A percentile compares a stretch with the other conserved stretches of the same genome.
Conservation (phyloP, 352 stramenopile genomes). For the Aphanomyces astaci region DNA sequence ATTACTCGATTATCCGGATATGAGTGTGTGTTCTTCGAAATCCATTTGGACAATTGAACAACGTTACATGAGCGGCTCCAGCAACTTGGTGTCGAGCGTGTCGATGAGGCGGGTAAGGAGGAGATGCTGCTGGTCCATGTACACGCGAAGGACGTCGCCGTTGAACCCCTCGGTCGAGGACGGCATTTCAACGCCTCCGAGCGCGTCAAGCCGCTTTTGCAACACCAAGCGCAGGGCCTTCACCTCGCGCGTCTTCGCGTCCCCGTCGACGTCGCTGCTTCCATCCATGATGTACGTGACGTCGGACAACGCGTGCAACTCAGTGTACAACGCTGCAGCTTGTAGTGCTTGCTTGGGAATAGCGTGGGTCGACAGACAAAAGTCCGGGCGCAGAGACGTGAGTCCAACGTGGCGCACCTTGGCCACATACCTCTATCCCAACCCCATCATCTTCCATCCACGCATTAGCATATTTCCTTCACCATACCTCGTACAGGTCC, state of each 20-base stretch:
- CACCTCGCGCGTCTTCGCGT: not conserved
- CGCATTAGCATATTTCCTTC: not conserved
- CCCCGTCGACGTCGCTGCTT: no score
- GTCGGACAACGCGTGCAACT: not conserved
- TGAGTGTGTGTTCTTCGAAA: not conserved
- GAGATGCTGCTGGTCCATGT: constrained; percentile 13
- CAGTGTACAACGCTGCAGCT: not conserved
- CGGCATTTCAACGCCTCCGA: not conserved
- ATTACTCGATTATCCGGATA: constrained; percentile 1
- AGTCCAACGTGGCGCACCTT: constrained; percentile 26
- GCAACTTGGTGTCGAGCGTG: not conserved
- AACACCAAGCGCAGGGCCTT: not conserved
- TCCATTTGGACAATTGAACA: not conserved
- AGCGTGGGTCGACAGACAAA: constrained; percentile 29
- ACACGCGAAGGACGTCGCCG: not conserved
- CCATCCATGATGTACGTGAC: not conserved
- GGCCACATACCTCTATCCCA: not conserved
- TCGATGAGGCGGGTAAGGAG: constrained; percentile 7
- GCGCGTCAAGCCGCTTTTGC: not conserved
- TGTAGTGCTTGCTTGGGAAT: not conserved
- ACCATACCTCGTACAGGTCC: not conserved
- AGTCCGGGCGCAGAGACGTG: constrained; percentile 34
- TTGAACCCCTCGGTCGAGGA: not conserved
- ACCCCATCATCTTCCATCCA: not conserved
- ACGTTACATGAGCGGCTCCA: constrained; percentile 19